A percentile compares a stretch with the other conserved stretches of the same genome.
These are phyloP conservation scores for Wickerhamiella slavikovae DNA, from an alignment of 805 yeast genomes.

Conservation along the genomic window DNA sequence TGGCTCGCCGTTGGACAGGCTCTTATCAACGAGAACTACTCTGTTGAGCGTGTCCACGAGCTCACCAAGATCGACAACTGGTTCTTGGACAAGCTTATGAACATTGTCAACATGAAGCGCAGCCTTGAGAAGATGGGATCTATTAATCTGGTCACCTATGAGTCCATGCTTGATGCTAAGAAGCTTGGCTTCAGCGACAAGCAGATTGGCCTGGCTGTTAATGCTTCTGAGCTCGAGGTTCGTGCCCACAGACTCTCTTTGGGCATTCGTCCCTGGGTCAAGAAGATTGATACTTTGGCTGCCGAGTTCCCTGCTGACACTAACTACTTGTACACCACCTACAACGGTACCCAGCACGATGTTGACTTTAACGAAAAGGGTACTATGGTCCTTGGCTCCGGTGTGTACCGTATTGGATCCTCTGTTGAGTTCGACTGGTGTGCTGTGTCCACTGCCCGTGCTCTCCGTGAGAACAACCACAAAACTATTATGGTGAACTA, in stretches of 20 bases:
- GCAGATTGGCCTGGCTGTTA: slow-evolving; percentile 68
- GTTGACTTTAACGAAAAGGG: slow-evolving; percentile 76
- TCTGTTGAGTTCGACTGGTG: slow-evolving; percentile 99
- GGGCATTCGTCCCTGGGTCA: slow-evolving; percentile 79
- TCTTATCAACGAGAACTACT: slow-evolving; percentile 67
- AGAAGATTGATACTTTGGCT: slow-evolving; percentile 91
- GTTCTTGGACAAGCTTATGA: slow-evolving; percentile 84
- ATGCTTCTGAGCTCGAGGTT: slow-evolving; percentile 56
- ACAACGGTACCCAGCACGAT: slow-evolving; percentile 76
- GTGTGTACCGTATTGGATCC: slow-evolving; percentile 96
- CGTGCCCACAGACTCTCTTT: slow-evolving; percentile 62
- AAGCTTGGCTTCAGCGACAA: slow-evolving; percentile 88
- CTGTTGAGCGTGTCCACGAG: slow-evolving; percentile 84
- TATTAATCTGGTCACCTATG: slow-evolving; percentile 34
- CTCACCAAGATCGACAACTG: slow-evolving; percentile 85
- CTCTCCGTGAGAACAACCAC: slow-evolving; percentile 69
- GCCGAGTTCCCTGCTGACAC: slow-evolving; percentile 98
- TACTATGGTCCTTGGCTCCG: slow-evolving; percentile 91
- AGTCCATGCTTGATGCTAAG: slow-evolving; percentile 51
- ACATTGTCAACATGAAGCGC: slow-evolving; percentile 68
- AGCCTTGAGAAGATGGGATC: slow-evolving; percentile 16
- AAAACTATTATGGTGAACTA: slow-evolving; percentile 92
- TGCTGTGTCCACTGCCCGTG: slow-evolving; percentile 92
- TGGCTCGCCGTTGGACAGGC: slow-evolving; percentile 98
- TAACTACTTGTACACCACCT: slow-evolving; percentile 87